phyloP scores from a whole-genome alignment of 228 moss, liverwort and hornwort genomes.

The Sphagnum fallax region DNA sequence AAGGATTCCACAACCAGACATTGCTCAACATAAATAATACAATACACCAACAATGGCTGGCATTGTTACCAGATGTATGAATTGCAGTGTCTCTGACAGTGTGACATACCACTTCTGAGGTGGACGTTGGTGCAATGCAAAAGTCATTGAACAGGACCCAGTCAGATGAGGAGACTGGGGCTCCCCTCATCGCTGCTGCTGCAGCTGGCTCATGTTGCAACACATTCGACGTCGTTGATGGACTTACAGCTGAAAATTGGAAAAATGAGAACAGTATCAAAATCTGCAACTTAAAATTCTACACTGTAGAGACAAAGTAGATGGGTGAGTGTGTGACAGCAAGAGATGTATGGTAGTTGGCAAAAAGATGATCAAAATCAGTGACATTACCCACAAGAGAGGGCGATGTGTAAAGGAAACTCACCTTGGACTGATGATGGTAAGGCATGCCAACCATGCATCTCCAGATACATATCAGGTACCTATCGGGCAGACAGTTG shows the following conservation, averaged over 20 bases:
- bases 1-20: too few relatives aligned
- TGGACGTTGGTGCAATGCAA: constrained; percentile 53
- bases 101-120: constrained; percentile 44
- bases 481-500: constrained; percentile 11
- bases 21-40: too few relatives aligned
- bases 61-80: too few relatives aligned
- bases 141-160: constrained; percentile 74
- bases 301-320: too few relatives aligned
- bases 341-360: too few relatives aligned
- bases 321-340: too few relatives aligned
- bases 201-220: constrained; percentile 39
- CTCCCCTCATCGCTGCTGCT: constrained; percentile 34
- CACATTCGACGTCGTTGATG: constrained; percentile 31
- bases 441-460: constrained; percentile 30
- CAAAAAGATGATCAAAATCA: neutral
- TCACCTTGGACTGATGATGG: constrained; percentile 46
- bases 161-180: constrained; percentile 35
- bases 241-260: constrained; percentile 19
- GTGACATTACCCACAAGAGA: neutral
- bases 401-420: neutral
- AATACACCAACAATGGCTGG: too few relatives aligned
- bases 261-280: too few relatives aligned
- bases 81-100: too few relatives aligned
- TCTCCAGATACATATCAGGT: constrained; percentile 32
- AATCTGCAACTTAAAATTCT: too few relatives aligned